Conservation (phyloP, 2,329 filamentous ascomycete genomes). For the Fusarium nisikadoi region DNA sequence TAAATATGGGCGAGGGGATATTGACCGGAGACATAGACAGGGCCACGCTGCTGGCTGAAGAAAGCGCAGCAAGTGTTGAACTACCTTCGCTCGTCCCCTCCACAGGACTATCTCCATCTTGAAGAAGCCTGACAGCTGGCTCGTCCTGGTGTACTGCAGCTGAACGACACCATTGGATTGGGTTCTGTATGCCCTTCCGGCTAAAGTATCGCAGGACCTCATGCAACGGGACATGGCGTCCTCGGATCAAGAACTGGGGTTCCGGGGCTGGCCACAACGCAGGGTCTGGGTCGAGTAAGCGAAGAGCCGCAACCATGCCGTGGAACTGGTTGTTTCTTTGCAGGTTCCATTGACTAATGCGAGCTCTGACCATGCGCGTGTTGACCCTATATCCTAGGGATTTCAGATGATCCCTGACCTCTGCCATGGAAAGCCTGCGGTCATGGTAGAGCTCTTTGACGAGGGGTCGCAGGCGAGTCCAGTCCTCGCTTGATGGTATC, state of each 20-base stretch:
- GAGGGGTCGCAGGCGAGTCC: neutral
- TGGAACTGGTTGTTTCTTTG: neutral
- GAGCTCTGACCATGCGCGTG: neutral
- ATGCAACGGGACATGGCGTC: neutral
- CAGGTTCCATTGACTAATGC: neutral
- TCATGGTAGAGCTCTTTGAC: neutral
- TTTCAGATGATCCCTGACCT: neutral
- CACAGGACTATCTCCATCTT: neutral
- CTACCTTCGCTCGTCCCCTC: neutral
- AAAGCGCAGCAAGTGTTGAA: neutral
- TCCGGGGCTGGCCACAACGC: neutral
- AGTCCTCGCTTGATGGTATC: neutral
- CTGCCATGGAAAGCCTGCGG: neutral
- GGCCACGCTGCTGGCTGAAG: neutral
- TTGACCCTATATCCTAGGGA: neutral
- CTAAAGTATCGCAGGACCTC: neutral
- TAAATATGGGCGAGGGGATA: neutral
- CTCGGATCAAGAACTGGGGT: neutral
- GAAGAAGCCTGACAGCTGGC: neutral
- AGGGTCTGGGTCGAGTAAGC: neutral
- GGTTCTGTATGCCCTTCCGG: neutral
- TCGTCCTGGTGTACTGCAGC: neutral
- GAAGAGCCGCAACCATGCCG: slow-evolving; percentile 2
- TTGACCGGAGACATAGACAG: neutral
- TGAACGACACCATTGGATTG: neutral